Conservation (phyloP, 1,284 basidiomycete genomes). For the Leccinum idahoense region DNA sequence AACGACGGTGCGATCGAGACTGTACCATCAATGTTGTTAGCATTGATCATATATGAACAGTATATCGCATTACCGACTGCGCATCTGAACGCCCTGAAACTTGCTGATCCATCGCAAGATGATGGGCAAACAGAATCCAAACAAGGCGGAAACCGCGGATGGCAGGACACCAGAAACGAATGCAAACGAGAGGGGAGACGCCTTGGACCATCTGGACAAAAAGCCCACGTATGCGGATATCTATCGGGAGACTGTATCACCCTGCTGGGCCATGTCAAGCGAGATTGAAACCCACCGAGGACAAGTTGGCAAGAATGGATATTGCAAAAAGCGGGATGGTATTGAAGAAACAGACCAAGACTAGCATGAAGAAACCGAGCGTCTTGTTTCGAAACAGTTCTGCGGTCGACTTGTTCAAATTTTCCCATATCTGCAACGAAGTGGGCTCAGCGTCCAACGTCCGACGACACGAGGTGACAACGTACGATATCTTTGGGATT, state of each 20-base stretch:
- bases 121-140: conserved; percentile 83
- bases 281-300: conserved; percentile 46
- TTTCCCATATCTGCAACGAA: conserved; percentile 70
- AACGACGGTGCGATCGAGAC: conserved; percentile 83
- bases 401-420: conserved; percentile 70
- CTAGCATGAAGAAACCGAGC: conserved; percentile 74
- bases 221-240: conserved; percentile 68
- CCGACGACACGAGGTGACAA: conserved; percentile 8
- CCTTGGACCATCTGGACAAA: conserved; percentile 60
- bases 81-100: conserved; percentile 78
- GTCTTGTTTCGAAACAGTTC: conserved; percentile 64
- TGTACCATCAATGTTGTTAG: conserved; percentile 33
- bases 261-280: not conserved
- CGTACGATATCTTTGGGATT: conserved; percentile 82
- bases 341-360: conserved; percentile 82
- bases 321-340: conserved; percentile 83
- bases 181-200: conserved; percentile 61
- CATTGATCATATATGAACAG: not conserved
- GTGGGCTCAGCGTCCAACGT: not conserved
- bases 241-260: conserved; percentile 29
- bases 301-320: conserved; percentile 77
- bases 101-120: conserved; percentile 81
- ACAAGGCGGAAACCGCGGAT: conserved; percentile 80
- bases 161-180: conserved; percentile 86
- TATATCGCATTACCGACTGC: conserved; percentile 23